A percentile compares a stretch with the other conserved stretches of the same genome.
These are phyloP conservation scores for Thielaviopsis populi DNA, from an alignment of 2,329 filamentous ascomycete genomes.

Conservation along the genomic window DNA sequence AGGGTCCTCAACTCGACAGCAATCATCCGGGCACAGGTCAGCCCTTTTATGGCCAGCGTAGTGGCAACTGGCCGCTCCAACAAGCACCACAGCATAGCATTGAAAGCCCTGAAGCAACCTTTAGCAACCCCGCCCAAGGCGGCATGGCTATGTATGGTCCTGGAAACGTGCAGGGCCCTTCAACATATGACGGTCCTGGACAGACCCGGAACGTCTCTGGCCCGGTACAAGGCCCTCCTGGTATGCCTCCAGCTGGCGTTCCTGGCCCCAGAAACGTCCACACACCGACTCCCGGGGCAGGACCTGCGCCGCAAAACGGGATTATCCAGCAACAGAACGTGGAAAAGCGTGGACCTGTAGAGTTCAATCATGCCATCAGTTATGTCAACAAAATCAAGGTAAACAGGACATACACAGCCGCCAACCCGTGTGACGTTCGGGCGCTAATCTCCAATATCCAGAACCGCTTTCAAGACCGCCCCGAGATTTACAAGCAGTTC, in stretches of 20 bases:
- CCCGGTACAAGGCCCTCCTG: conserved; percentile 15
- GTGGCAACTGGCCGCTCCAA: conserved; percentile 37
- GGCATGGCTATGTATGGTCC: conserved; percentile 34
- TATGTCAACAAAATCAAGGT: conserved; percentile 99
- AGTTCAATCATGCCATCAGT: conserved; percentile 98
- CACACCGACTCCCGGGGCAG: conserved; percentile 43
- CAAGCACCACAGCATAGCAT: conserved; percentile 34
- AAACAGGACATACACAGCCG: conserved; percentile 22
- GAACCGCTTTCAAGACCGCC: conserved; percentile 93
- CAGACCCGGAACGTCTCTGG: conserved; percentile 21
- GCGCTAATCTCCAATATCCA: conserved; percentile 25
- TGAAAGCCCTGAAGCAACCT: conserved; percentile 47
- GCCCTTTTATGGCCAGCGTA: conserved; percentile 33
- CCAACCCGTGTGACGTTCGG: background rate
- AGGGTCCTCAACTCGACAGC: conserved; percentile 32
- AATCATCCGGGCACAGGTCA: conserved; percentile 27
- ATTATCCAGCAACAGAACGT: conserved; percentile 44
- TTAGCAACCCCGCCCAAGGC: conserved; percentile 41
- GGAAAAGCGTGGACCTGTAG: conserved; percentile 84
- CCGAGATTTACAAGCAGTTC: conserved; percentile 98
- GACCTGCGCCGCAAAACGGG: conserved; percentile 46
- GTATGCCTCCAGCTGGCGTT: conserved; percentile 20
- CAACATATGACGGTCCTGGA: conserved; percentile 22
- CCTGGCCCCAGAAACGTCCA: conserved; percentile 38
- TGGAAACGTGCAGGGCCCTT: conserved; percentile 17